Base-by-base conservation (phyloP, 2,329 filamentous ascomycete genomes). In the Claviceps capensis region DNA sequence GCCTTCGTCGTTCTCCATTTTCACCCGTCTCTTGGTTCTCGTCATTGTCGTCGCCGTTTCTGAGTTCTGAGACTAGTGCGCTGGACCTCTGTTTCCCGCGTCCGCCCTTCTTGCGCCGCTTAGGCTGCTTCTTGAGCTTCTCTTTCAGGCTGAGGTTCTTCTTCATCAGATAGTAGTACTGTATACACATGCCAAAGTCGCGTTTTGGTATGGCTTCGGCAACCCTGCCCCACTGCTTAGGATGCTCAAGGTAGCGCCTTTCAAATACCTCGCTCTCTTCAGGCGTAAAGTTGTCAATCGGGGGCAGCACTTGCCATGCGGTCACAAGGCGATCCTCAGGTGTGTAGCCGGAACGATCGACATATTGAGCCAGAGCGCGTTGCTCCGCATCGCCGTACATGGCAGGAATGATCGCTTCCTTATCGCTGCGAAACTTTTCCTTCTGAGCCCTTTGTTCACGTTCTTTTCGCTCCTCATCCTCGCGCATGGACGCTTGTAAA, bases 101-200 rank as follows among this genome's bases (percentile, higher is more conserved):
- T 58, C 73, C 58, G 62, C 73, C 68, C 72, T 78, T 76, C 69
- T 76, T 79, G 55, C 77, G 72, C 61, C 74, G 73, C 64, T 74
- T 79, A 53, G 75, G 79, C 65, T 78, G 81, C 67, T 75, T 81
- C 65, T 79, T 83, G 34, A 85, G 73, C 66, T 86, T 87, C 62
- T 87, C 84, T 64, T 90, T 88, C 55, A 90, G 82, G 56, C 86
- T 83, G 43, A 82, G 77, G 47, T 82, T 76, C 68, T 84, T 85
- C 69, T 82, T 93, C 63, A 84, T 86, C 56, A 86, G 75, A 65
- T 93, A 93, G 67, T 93, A 93, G 65, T 90, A 88, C 62, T 88
- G 84, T 59, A 93, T 93, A 65, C 85, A 88, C 47, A 86, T 79
- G 57, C 85, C 83, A 66, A 88, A 89, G 60, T 86, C 82, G 23